Percentiles rank a stretch among this genome's conserved stretches.
These are phyloP conservation scores for Leccinum obscurum DNA, from an alignment of 768 basidiomycete genomes.

Conservation along the genomic window DNA sequence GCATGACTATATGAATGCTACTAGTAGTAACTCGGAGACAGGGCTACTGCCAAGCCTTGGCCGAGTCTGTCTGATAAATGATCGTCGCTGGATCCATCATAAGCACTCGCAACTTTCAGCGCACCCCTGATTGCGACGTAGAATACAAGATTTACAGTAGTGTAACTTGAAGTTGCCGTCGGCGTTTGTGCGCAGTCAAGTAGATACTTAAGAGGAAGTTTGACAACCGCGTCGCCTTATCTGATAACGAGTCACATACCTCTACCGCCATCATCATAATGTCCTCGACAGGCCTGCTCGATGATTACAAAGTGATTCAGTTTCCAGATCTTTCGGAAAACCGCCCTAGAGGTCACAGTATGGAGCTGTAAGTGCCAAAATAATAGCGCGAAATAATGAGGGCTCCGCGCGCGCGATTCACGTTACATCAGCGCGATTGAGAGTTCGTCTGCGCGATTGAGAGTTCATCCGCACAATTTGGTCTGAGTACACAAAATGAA, in stretches of 20 bases:
- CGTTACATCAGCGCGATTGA: no score
- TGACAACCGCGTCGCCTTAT: conserved; percentile 3
- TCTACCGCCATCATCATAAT: not conserved
- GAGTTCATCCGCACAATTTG: no score
- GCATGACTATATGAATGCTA: not conserved
- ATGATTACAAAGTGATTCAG: conserved; percentile 5
- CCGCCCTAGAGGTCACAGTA: conserved; percentile 11
- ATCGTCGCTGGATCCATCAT: not conserved
- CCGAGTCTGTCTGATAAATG: not conserved
- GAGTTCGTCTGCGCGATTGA: no score
- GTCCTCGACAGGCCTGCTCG: not conserved
- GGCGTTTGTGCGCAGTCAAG: not conserved
- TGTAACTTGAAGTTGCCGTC: not conserved
- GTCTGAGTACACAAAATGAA: no score
- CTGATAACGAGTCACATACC: conserved; percentile 7
- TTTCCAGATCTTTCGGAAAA: conserved; percentile 24
- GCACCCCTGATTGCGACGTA: not conserved
- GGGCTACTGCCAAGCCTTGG: not conserved
- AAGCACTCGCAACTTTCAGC: not conserved
- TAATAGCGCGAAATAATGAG: no score
- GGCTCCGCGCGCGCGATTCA: no score
- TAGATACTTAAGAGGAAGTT: not conserved
- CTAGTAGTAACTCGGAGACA: not conserved
- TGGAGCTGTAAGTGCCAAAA: no score
- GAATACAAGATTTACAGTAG: not conserved